These are phyloP conservation scores for Colletotrichum noveboracense DNA, from an alignment of 2,329 filamentous ascomycete genomes.

Conservation along the genomic window DNA sequence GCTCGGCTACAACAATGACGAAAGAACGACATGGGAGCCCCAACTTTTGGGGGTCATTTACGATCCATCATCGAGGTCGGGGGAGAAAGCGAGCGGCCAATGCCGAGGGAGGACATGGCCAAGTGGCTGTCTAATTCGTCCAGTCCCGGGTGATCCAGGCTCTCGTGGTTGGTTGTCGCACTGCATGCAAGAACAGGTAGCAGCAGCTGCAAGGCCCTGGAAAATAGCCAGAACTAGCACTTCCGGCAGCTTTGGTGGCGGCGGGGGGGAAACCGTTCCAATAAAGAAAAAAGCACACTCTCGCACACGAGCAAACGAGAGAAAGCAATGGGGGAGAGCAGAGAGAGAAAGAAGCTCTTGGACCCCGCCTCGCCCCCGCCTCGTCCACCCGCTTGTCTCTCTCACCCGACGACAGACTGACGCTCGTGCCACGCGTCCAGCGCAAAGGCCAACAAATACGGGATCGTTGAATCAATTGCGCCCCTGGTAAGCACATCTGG, in stretches of 20 bases:
- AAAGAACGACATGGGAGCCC: not conserved
- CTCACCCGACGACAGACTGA: not conserved
- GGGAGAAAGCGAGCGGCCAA: not conserved
- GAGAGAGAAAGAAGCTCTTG: not conserved
- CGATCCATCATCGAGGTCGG: not conserved
- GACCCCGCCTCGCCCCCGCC: not conserved
- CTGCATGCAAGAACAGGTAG: not conserved
- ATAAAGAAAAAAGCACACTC: not conserved
- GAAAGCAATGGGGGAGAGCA: not conserved
- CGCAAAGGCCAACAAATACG: not conserved
- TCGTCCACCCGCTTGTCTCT: not conserved
- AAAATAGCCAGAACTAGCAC: not conserved
- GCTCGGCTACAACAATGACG: not conserved
- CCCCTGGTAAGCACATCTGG: not conserved
- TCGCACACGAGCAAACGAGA: not conserved
- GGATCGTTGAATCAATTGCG: not conserved
- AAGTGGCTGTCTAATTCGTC: not conserved
- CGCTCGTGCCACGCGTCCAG: slow-evolving; percentile 10
- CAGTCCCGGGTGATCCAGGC: not conserved
- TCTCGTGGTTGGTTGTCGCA: not conserved
- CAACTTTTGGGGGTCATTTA: not conserved
- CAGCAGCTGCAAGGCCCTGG: not conserved
- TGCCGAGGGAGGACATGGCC: not conserved
- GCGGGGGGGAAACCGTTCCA: not conserved
- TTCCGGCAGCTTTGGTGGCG: not conserved